A percentile compares a stretch with the other conserved stretches of the same genome.
These are phyloP conservation scores for Termitomyces sp. DNA, from an alignment of 768 basidiomycete species.

Conservation along the genomic window DNA sequence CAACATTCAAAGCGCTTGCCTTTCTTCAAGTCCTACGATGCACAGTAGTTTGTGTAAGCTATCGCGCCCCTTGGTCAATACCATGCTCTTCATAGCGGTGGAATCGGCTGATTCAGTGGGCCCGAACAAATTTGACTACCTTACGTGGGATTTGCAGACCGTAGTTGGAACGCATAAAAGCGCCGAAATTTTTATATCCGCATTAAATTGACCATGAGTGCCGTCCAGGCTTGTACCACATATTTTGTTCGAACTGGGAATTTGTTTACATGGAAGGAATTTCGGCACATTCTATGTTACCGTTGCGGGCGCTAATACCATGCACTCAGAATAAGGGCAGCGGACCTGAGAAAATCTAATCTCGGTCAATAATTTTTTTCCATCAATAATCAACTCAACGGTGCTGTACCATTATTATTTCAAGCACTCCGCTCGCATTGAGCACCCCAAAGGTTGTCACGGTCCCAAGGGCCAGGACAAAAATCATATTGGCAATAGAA, in stretches of 20 bases:
- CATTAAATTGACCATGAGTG: background rate
- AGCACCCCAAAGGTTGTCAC: background rate
- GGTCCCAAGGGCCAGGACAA: background rate
- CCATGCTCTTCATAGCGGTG: background rate
- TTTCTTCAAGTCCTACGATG: too few species aligned
- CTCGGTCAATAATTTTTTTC: background rate
- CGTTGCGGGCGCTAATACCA: background rate
- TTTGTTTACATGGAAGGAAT: background rate
- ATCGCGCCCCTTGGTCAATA: background rate
- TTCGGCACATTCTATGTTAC: background rate
- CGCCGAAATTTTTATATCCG: background rate
- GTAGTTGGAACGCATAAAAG: background rate
- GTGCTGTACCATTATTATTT: background rate
- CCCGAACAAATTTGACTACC: too few species aligned
- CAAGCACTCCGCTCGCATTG: background rate
- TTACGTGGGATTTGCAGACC: background rate
- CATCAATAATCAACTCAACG: background rate
- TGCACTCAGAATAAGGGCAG: background rate
- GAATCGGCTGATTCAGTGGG: background rate
- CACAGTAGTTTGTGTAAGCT: background rate
- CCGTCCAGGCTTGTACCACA: background rate
- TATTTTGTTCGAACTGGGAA: background rate
- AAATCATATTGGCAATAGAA: background rate
- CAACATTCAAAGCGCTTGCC: background rate
- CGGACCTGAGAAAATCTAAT: background rate